A percentile compares a stretch with the other conserved stretches of the same genome.
Conservation (phyloP, 2,329 filamentous ascomycete species). For the Microsporum canis region DNA sequence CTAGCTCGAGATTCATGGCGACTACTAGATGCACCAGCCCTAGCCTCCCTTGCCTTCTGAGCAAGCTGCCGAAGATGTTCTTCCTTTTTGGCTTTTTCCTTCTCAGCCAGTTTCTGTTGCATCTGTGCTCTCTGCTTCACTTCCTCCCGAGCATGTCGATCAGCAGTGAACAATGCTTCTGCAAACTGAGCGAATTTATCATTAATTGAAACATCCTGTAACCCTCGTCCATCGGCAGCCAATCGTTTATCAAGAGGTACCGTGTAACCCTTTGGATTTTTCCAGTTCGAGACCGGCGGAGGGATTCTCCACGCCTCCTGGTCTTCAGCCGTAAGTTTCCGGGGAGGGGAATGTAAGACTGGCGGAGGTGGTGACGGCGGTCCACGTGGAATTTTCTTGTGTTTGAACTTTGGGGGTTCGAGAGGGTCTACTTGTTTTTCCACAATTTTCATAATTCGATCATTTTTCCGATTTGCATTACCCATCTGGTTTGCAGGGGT, state of each 20-base stretch:
- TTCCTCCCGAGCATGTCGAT: constrained; percentile 88
- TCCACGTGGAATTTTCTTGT: constrained; percentile 92
- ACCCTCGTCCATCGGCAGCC: constrained; percentile 78
- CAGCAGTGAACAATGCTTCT: constrained; percentile 86
- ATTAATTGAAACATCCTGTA: constrained; percentile 93
- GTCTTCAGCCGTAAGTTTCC: constrained; percentile 91
- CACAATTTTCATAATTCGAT: constrained; percentile 97
- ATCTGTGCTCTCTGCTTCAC: constrained; percentile 84
- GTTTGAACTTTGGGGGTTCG: constrained; percentile 97
- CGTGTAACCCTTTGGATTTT: constrained; percentile 97
- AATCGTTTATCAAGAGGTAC: constrained; percentile 91
- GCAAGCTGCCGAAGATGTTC: constrained; percentile 79
- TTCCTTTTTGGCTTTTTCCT: constrained; percentile 90
- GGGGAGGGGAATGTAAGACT: constrained; percentile 85
- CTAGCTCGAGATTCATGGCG: constrained; percentile 36
- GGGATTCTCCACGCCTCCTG: constrained; percentile 93
- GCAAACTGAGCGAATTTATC: constrained; percentile 97
- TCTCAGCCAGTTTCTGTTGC: constrained; percentile 92
- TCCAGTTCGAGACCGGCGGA: constrained; percentile 93
- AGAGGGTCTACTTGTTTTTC: constrained; percentile 87
- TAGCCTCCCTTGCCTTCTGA: constrained; percentile 82
- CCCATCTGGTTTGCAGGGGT: constrained; percentile 97
- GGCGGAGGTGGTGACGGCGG: constrained; percentile 87
- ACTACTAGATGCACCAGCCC: constrained; percentile 42
- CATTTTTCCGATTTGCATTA: constrained; percentile 69